Base-by-base conservation (phyloP, 164 flowering plant species). In the Hamamelis virginiana region DNA sequence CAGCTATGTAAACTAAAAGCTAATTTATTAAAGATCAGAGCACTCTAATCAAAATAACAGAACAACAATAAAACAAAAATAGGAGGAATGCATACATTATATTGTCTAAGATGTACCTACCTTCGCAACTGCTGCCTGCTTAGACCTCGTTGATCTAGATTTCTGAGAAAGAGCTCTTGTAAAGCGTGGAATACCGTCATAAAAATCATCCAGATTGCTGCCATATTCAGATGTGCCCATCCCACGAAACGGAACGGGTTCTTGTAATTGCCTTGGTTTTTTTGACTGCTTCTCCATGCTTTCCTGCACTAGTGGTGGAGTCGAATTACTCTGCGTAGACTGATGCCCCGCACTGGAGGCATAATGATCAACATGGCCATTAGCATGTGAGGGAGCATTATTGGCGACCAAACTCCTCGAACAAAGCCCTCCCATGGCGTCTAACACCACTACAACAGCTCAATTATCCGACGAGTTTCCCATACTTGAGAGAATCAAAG, bases 151-250 rank as follows among this genome's bases (percentile, higher is more conserved):
- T 22, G 77, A 74, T 67, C 80, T 58, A 26, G 77, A 70, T 41
- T 67, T 73, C 18, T 21, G 66, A 1, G 73, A 55, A 10, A 43
- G 18, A 15, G 25, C 59, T 28, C 68, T 64, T 4, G 56, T 11
- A 18, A 50, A 70, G 15, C 75, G 60, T 8, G 80, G 80, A 58
- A 77, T 77, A 0, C 80, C 80, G n/a, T 77, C 77, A 21, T 74
- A 74, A 14, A 69, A 50, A 11, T 74, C 72, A 64, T 64, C 62
- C 62, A 1, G 59, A 19, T 44, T 43, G 43, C n/a, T 21, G 9
- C 16, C 66, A 52, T 59, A 64, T n/a, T 25, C 59, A 4, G 44
- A 65, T 19, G 50, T 28, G 14, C 41, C 51, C 65, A 59, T 16
- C 10, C 15, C 62, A 27, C 18, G 43, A 59, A 52, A 13, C 59